Evolutionary conservation across 495 filamentous ascomycete species (phyloP), one percentile per base, ranked within the genome.

Genomic region (Terfezia claveryi): DNA sequence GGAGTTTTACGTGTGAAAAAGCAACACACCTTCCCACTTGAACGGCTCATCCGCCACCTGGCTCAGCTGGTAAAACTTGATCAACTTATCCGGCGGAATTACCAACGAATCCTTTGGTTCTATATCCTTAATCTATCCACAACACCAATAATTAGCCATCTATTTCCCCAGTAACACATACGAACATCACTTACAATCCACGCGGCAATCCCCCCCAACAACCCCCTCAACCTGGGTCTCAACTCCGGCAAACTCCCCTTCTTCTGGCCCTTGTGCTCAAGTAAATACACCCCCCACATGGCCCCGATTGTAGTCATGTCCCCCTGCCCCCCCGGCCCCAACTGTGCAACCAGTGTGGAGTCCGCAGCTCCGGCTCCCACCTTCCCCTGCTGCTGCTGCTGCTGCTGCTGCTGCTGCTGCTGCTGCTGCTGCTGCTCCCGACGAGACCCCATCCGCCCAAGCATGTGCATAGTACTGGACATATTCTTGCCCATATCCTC

Each of bases 31-130:
- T 59, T 75, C 67, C 80, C 81, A 85, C 50, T 80, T 75, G 65
- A 80, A 82, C 38, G 69, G 67, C 62, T 93, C 87, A 32, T 72
- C 66, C 0, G 76, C 59, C 4, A 89, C 62, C 51, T 71, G 66
- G 55, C 82, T 78, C 53, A 73, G 78, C 20, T 74, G 69, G 63
- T 94, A 94, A 57, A 89, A 88, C 52, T 76, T 73, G 12, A 78
- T 73, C 72, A 95, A 76, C 68, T 94, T 94, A 8, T 76, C 70
- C 2, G 86, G 83, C 0, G 81, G 79, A 36, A 94, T 76, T n/a
- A 94, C 84, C 44, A 91, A 72, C 44, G 75, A 85, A 37, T 80
- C 78, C 38, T 73, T 74, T 0, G 87, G 84, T 20, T 78, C 69
- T 61, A 83, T 85, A 55, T 87, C 77, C 49, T 86, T 80, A 64